Conservation (phyloP, 1,284 basidiomycete genomes). For the Tranzscheliella williamsii region DNA sequence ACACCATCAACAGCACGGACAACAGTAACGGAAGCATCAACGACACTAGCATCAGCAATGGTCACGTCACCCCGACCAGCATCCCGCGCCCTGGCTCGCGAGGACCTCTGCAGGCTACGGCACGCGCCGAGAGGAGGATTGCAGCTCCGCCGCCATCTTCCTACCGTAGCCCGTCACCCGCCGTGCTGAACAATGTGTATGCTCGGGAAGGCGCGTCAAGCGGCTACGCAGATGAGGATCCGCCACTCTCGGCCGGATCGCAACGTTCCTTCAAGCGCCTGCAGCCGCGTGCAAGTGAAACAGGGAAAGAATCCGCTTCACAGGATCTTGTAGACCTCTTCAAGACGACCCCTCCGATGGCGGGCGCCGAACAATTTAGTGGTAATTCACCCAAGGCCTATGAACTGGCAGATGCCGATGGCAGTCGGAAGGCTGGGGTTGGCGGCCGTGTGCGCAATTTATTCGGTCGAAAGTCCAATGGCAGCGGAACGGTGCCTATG, state of each 20-base stretch:
- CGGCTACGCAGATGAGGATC: not conserved
- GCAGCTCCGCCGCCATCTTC: conserved; percentile 33
- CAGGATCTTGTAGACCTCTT: conserved; percentile 45
- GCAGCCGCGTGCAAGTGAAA: conserved; percentile 29
- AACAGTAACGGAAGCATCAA: not conserved
- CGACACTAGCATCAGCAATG: not conserved
- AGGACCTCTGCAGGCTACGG: conserved; percentile 14
- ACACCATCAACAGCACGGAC: not conserved
- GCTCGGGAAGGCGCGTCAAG: not conserved
- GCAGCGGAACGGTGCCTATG: conserved; percentile 19
- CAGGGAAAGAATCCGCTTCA: conserved; percentile 4
- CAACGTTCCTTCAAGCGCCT: conserved; percentile 14
- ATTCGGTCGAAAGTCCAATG: conserved; percentile 35
- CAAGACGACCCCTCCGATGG: conserved; percentile 39
- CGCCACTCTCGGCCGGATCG: not conserved
- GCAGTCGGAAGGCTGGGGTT: conserved; percentile 22
- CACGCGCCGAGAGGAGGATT: conserved; percentile 20
- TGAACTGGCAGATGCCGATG: conserved; percentile 4
- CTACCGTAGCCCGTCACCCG: conserved; percentile 31
- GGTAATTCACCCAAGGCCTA: conserved; percentile 7
- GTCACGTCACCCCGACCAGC: not conserved
- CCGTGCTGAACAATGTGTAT: conserved; percentile 7
- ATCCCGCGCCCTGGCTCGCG: conserved; percentile 17
- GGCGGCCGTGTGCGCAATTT: conserved; percentile 34
- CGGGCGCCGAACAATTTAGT: conserved; percentile 16